A percentile compares a stretch with the other conserved stretches of the same genome.
Evolutionary conservation across 352 stramenopile species (phyloP).

Genomic region (Pythium myriotylum): DNA sequence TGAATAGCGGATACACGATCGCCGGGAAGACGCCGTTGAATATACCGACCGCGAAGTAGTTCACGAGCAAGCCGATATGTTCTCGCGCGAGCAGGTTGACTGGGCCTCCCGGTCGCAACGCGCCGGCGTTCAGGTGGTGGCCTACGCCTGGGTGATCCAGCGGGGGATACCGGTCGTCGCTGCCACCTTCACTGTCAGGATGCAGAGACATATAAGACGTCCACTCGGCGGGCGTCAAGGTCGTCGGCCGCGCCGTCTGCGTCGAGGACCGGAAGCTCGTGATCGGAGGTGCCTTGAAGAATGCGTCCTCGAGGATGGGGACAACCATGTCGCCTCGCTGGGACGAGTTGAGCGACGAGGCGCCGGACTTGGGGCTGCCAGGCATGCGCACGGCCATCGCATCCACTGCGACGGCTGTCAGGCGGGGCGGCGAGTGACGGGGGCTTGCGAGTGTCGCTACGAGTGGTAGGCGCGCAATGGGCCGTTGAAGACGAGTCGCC

Average conservation of each 20-base stretch:
- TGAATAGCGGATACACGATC: slow-evolving; percentile 76
- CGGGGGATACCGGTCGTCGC: slow-evolving; percentile 1
- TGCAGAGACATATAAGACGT: slow-evolving; percentile 17
- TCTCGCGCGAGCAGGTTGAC: slow-evolving; percentile 32
- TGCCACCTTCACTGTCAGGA: not conserved
- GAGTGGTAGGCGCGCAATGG: no score
- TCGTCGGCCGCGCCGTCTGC: slow-evolving; percentile 1
- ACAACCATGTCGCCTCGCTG: slow-evolving; percentile 18
- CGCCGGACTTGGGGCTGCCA: slow-evolving; percentile 7
- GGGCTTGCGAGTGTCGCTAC: no score
- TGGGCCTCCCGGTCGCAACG: slow-evolving; percentile 25
- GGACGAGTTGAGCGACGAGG: slow-evolving; percentile 15
- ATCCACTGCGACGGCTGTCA: no score
- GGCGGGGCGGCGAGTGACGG: not conserved
- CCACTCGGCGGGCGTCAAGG: slow-evolving; percentile 19
- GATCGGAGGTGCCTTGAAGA: slow-evolving; percentile 12
- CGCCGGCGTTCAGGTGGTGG: slow-evolving; percentile 10
- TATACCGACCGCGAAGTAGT: slow-evolving; percentile 71
- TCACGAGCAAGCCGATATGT: slow-evolving; percentile 54
- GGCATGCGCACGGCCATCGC: not conserved
- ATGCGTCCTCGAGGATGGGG: slow-evolving; percentile 26
- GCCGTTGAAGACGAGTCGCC: no score
- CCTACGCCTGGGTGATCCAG: slow-evolving; percentile 5
- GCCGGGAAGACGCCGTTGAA: slow-evolving; percentile 70
- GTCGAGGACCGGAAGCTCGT: slow-evolving; percentile 16